Conservation (phyloP, 257 asterid species). For the Jaltomata sinuosa region DNA sequence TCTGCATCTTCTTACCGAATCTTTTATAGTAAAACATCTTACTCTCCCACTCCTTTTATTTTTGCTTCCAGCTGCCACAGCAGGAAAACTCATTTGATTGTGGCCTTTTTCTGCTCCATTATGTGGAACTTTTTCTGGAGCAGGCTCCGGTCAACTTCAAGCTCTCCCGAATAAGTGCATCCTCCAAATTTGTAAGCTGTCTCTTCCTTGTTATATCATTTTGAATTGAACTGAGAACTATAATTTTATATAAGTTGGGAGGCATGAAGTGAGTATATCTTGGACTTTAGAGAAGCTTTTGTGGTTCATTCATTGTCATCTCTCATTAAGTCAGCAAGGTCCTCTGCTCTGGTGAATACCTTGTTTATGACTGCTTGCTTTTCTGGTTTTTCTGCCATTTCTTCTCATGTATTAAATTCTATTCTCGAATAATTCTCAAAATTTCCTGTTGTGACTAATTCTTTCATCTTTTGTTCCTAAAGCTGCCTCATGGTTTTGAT, state of each 20-base stretch:
- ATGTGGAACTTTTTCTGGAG: slow-evolving; percentile 69
- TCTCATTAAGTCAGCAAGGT: neutral
- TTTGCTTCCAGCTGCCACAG: slow-evolving; percentile 69
- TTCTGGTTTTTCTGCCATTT: neutral
- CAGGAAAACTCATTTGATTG: slow-evolving; percentile 84
- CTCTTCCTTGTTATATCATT: neutral
- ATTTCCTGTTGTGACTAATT: neutral
- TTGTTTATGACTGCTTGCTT: neutral
- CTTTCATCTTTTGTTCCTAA: neutral
- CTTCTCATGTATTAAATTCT: neutral
- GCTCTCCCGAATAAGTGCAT: slow-evolving; percentile 6
- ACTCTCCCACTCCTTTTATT: neutral
- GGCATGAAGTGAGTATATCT: neutral
- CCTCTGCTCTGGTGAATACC: neutral
- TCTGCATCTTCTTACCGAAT: neutral
- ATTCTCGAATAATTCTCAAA: neutral
- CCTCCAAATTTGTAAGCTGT: slow-evolving; percentile 47
- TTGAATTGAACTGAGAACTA: neutral
- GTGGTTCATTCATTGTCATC: neutral
- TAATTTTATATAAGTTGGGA: neutral
- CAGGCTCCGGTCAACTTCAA: slow-evolving; percentile 33
- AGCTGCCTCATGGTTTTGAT: neutral
- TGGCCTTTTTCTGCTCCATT: slow-evolving; percentile 91
- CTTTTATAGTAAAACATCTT: neutral
- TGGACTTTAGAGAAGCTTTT: neutral